phyloP scores from a whole-genome alignment of 176 grass and related monocot species.

The Elaeis guineensis region DNA sequence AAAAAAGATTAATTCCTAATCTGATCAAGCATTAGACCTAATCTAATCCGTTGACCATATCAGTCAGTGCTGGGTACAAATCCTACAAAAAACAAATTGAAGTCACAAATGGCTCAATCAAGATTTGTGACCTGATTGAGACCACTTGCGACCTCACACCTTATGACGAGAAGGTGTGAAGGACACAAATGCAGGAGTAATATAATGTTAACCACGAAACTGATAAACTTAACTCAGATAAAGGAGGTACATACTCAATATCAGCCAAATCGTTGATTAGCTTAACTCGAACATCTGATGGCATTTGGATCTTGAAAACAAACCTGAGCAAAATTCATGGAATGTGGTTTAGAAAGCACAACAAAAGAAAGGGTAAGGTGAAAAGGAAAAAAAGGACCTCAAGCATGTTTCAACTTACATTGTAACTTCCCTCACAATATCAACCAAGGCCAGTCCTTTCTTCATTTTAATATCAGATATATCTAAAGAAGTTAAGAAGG shows the following conservation, averaged over 20 bases:
- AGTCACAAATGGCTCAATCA: no score
- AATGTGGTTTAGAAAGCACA: no score
- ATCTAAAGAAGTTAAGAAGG: conserved; percentile 54
- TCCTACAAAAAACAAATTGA: no score
- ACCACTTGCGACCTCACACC: no score
- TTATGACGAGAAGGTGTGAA: neutral
- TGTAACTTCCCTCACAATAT: conserved; percentile 93
- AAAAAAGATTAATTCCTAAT: no score
- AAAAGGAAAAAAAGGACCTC: no score
- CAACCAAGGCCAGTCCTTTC: conserved; percentile 95
- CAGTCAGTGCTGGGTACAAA: no score
- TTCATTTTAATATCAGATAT: conserved; percentile 88
- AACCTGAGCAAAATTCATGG: conserved; percentile 52
- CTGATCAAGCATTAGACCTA: no score
- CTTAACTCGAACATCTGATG: conserved; percentile 62
- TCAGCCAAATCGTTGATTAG: conserved; percentile 96
- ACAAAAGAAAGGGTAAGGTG: no score
- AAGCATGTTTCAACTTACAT: conserved; percentile 35
- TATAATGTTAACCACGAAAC: neutral
- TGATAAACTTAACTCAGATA: conserved; percentile 9
- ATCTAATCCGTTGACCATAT: no score
- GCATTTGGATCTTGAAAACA: conserved; percentile 99
- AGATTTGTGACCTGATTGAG: no score
- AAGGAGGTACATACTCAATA: conserved; percentile 59
- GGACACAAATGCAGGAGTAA: neutral